These are phyloP conservation scores for Neopestalotiopsis sp. DNA, from an alignment of 2,329 filamentous ascomycete genomes.

Conservation along the genomic window DNA sequence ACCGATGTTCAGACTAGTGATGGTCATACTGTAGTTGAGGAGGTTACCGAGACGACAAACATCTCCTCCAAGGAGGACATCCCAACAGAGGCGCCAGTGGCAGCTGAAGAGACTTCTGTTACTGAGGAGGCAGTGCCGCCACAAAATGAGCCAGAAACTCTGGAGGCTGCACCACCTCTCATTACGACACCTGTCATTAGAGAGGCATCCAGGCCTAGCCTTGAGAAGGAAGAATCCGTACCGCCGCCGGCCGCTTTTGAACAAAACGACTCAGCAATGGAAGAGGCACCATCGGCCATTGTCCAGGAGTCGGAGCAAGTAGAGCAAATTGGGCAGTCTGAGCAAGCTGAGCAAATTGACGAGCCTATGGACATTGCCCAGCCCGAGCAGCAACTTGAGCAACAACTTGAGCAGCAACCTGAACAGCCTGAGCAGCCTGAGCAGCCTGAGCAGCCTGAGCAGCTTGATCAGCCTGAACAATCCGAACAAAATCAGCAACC, in stretches of 20 bases:
- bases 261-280: background rate
- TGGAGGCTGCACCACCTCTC: background rate
- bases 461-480: background rate
- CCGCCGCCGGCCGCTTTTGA: background rate
- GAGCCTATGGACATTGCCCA: background rate
- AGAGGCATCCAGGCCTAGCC: background rate
- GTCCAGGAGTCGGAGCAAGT: background rate
- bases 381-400: background rate
- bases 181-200: background rate
- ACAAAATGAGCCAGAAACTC: background rate
- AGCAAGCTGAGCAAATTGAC: background rate
- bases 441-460: background rate
- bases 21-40: background rate
- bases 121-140: background rate
- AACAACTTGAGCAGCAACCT: background rate
- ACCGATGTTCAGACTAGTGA: background rate
- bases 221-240: background rate
- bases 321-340: background rate
- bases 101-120: background rate
- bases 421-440: background rate
- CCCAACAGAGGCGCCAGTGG: background rate
- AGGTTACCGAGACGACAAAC: slow-evolving; percentile 8
- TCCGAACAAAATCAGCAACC: background rate
- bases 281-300: background rate
- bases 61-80: background rate